Conservation (phyloP, 1,139 yeast species). For the Hemisphaericaspora xylanilytica region DNA sequence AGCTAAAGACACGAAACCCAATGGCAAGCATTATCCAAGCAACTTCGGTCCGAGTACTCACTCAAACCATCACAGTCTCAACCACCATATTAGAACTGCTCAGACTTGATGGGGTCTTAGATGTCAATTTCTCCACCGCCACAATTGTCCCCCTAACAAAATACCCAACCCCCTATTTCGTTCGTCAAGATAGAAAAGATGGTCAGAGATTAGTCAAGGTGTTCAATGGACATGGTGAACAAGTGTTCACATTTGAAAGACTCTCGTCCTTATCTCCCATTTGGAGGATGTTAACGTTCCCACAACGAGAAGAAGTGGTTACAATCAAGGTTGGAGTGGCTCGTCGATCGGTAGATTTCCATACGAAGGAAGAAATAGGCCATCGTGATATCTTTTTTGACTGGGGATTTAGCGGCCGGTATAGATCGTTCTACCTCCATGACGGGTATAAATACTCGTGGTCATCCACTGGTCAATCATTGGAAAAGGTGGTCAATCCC, state of each 20-base stretch:
- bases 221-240: slow-evolving; percentile 41
- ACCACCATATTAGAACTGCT: slow-evolving; percentile 41
- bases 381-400: slow-evolving; percentile 42
- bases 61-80: slow-evolving; percentile 34
- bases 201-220: slow-evolving; percentile 47
- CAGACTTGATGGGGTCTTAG: slow-evolving; percentile 31
- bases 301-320: slow-evolving; percentile 48
- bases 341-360: slow-evolving; percentile 49
- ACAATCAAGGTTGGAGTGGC: slow-evolving; percentile 50
- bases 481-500: slow-evolving; percentile 53
- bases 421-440: slow-evolving; percentile 42
- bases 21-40: slow-evolving; percentile 33
- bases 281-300: slow-evolving; percentile 50
- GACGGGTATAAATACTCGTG: slow-evolving; percentile 58
- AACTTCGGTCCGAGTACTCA: slow-evolving; percentile 41
- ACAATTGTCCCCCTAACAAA: slow-evolving; percentile 36
- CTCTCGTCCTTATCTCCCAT: slow-evolving; percentile 47
- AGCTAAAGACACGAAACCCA: too few species aligned
- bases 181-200: slow-evolving; percentile 51
- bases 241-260: slow-evolving; percentile 51
- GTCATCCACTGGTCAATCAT: slow-evolving; percentile 49
- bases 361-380: slow-evolving; percentile 42
- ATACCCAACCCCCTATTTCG: slow-evolving; percentile 38
- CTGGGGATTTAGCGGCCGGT: slow-evolving; percentile 34
- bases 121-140: slow-evolving; percentile 36